A percentile compares a stretch with the other conserved stretches of the same genome.
phyloP scores from a whole-genome alignment of 2,329 filamentous ascomycete species.

The Pseudogymnoascus sp. region DNA sequence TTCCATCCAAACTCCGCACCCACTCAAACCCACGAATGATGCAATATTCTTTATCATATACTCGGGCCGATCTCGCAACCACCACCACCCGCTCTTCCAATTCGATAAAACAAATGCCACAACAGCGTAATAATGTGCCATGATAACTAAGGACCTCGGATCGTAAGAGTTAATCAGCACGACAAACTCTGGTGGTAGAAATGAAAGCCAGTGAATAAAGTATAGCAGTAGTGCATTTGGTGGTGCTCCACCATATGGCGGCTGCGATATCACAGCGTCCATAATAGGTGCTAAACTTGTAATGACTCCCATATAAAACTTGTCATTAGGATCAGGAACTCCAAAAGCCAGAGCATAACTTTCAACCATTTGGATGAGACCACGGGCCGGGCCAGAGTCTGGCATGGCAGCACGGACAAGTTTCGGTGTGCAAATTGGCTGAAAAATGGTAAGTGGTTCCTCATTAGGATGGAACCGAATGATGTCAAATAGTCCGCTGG shows the following conservation, averaged over 20 bases:
- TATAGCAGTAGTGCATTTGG: conserved; percentile 14
- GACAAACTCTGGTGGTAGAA: conserved; percentile 15
- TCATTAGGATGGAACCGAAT: conserved; percentile 7
- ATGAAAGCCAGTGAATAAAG: conserved; percentile 18
- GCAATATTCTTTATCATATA: conserved; percentile 19
- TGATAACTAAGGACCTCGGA: conserved; percentile 15
- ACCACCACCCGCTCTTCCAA: conserved; percentile 16
- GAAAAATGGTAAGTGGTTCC: conserved; percentile 8
- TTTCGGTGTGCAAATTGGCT: conserved; percentile 10
- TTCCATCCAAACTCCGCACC: conserved; percentile 16
- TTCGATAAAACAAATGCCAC: conserved; percentile 13
- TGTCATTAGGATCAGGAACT: not conserved
- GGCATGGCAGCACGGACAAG: conserved; percentile 11
- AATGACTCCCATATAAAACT: not conserved
- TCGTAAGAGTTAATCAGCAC: conserved; percentile 14
- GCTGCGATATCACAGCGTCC: not conserved
- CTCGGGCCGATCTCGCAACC: conserved; percentile 17
- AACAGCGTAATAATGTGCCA: conserved; percentile 18
- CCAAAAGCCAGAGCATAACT: not conserved
- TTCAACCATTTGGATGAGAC: not conserved
- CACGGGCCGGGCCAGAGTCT: conserved; percentile 11
- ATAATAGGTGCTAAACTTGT: not conserved
- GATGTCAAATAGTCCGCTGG: conserved; percentile 14
- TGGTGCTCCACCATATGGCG: not conserved
- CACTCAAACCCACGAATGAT: not conserved